Evolutionary conservation across 148 eudicot species (phyloP).

Genomic region (Tetragonia tetragonoides): DNA sequence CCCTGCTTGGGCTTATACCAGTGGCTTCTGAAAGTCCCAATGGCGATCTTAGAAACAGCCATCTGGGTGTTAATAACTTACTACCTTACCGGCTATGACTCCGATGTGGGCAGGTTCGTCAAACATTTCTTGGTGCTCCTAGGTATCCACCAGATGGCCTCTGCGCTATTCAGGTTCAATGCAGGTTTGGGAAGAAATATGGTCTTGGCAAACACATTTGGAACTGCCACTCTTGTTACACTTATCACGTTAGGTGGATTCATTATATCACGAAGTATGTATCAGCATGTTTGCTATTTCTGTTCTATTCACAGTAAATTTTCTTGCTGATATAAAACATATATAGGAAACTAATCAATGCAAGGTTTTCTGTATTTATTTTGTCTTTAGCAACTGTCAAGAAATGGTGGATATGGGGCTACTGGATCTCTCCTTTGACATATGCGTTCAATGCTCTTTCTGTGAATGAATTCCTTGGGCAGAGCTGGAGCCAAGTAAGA

Average conservation of each 20-base stretch:
- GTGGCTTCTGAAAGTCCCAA: constrained; percentile 74
- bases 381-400: constrained; percentile 47
- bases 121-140: constrained; percentile 56
- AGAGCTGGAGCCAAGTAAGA: constrained; percentile 68
- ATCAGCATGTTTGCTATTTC: neutral
- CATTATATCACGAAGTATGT: constrained; percentile 62
- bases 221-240: constrained; percentile 56
- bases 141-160: constrained; percentile 68
- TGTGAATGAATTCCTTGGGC: constrained; percentile 83
- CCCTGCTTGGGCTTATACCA: constrained; percentile 84
- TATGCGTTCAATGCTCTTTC: constrained; percentile 70
- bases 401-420: constrained; percentile 94
- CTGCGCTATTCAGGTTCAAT: constrained; percentile 59
- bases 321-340: too few species aligned
- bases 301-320: neutral
- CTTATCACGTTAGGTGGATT: constrained; percentile 76
- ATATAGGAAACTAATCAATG: neutral
- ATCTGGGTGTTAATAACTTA: constrained; percentile 69
- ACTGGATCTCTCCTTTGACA: constrained; percentile 82
- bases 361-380: neutral
- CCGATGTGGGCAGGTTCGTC: constrained; percentile 62
- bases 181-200: constrained; percentile 73
- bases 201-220: constrained; percentile 80
- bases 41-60: constrained; percentile 55
- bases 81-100: constrained; percentile 69